Conservation (phyloP, 2,329 filamentous ascomycete species). For the Sclerotinia minor region DNA sequence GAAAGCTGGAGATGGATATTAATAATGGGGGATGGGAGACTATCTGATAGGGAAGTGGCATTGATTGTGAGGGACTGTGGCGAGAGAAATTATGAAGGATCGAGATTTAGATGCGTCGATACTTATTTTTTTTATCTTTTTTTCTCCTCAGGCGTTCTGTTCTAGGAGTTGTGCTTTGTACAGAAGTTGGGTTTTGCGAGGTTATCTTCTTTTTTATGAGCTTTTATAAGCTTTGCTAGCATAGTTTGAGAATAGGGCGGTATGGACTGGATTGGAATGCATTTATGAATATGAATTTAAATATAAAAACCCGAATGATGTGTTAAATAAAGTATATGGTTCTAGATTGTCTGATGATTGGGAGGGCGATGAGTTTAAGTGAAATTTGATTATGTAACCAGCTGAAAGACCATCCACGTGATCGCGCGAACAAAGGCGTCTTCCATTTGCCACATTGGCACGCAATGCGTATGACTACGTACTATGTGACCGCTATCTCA, state of each 20-base stretch:
- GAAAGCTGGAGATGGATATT: slow-evolving; percentile 90
- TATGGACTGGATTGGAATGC: neutral
- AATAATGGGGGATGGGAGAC: slow-evolving; percentile 98
- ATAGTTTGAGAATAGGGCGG: neutral
- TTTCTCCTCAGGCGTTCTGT: neutral
- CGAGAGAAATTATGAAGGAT: no score
- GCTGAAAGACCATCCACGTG: neutral
- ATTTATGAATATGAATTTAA: neutral
- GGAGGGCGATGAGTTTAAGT: no score
- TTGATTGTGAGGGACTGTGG: neutral
- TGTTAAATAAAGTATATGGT: neutral
- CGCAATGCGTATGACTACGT: neutral
- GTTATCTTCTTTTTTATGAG: neutral
- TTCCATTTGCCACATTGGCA: no score
- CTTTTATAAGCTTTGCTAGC: neutral
- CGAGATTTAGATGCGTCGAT: neutral
- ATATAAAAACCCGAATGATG: neutral
- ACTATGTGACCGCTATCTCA: slow-evolving; percentile 3
- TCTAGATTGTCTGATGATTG: neutral
- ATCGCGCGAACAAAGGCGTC: neutral
- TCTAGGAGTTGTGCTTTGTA: neutral
- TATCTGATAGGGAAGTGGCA: slow-evolving; percentile 41
- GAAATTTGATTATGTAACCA: no score
- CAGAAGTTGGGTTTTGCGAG: neutral
- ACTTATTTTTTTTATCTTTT: no score